Conservation (phyloP, 2,329 filamentous ascomycete genomes). For the Aspergillus sp. region DNA sequence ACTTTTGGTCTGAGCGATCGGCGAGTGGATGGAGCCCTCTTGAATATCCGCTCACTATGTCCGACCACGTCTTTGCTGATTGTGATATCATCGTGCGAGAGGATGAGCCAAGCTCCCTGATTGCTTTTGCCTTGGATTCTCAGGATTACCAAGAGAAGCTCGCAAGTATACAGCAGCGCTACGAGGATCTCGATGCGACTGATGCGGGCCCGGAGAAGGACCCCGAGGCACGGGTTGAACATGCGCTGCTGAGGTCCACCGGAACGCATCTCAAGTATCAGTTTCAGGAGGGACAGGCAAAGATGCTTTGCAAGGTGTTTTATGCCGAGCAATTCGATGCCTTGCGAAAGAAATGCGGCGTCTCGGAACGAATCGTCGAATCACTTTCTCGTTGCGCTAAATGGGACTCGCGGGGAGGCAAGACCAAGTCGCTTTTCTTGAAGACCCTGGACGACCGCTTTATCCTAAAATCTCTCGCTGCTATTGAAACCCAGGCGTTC, state of each 20-base stretch:
- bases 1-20: slow-evolving; percentile 97
- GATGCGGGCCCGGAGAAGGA: slow-evolving; percentile 24
- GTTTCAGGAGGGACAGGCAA: slow-evolving; percentile 89
- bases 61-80: slow-evolving; percentile 94
- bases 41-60: slow-evolving; percentile 84
- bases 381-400: slow-evolving; percentile 93
- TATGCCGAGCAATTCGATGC: slow-evolving; percentile 98
- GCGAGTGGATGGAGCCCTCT: slow-evolving; percentile 90
- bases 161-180: slow-evolving; percentile 45
- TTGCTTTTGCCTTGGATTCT: slow-evolving; percentile 87
- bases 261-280: slow-evolving; percentile 96
- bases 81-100: slow-evolving; percentile 96
- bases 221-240: slow-evolving; percentile 72
- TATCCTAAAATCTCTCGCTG: slow-evolving; percentile 85
- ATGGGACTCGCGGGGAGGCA: slow-evolving; percentile 97
- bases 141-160: slow-evolving; percentile 84
- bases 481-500: slow-evolving; percentile 90
- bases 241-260: slow-evolving; percentile 77
- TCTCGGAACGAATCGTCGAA: slow-evolving; percentile 90
- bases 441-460: slow-evolving; percentile 95
- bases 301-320: slow-evolving; percentile 97
- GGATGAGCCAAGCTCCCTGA: slow-evolving; percentile 93
- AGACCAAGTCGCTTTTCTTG: slow-evolving; percentile 94
- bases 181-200: slow-evolving; percentile 31
- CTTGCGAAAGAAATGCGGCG: slow-evolving; percentile 84